Evolutionary conservation across 805 yeast genomes (phyloP).

Genomic region (Yarrowia alimentaria): DNA sequence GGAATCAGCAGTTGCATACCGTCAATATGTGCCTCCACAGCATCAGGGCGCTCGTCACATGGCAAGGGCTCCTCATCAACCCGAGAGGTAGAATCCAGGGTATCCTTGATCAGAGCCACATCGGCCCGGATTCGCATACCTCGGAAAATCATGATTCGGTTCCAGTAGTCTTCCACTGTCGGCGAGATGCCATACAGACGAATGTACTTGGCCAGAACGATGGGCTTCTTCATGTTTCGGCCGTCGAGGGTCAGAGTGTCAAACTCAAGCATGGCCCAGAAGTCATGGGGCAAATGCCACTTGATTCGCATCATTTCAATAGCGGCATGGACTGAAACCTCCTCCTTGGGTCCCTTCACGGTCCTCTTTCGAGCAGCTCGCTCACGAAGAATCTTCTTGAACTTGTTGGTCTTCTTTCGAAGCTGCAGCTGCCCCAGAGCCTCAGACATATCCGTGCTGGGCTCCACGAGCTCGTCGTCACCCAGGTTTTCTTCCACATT

Average conservation of each 20-base stretch:
- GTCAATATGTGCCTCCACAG: conserved; percentile 37
- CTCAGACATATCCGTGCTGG: conserved; percentile 4
- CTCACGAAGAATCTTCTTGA: conserved; percentile 19
- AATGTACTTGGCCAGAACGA: conserved; percentile 10
- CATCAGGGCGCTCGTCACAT: conserved; percentile 30
- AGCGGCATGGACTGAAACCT: background rate
- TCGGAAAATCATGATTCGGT: conserved; percentile 38
- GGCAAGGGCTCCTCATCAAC: conserved; percentile 4
- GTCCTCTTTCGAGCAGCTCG: background rate
- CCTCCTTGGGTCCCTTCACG: conserved; percentile 22
- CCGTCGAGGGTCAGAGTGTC: conserved; percentile 16
- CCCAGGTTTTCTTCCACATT: background rate
- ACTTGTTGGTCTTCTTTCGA: conserved; percentile 26
- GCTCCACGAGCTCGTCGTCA: conserved; percentile 6
- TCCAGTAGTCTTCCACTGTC: conserved; percentile 42
- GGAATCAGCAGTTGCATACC: conserved; percentile 53
- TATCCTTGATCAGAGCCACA: conserved; percentile 12
- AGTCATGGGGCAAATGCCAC: conserved; percentile 24
- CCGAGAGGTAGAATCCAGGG: conserved; percentile 7
- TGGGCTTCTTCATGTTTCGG: conserved; percentile 8
- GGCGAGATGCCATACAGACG: conserved; percentile 39
- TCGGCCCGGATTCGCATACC: conserved; percentile 33
- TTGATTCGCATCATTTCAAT: conserved; percentile 16
- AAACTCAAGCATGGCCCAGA: conserved; percentile 25
- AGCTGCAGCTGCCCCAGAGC: conserved; percentile 22